phyloP scores from a whole-genome alignment of 352 stramenopile species.

The Pythium plurisporium region DNA sequence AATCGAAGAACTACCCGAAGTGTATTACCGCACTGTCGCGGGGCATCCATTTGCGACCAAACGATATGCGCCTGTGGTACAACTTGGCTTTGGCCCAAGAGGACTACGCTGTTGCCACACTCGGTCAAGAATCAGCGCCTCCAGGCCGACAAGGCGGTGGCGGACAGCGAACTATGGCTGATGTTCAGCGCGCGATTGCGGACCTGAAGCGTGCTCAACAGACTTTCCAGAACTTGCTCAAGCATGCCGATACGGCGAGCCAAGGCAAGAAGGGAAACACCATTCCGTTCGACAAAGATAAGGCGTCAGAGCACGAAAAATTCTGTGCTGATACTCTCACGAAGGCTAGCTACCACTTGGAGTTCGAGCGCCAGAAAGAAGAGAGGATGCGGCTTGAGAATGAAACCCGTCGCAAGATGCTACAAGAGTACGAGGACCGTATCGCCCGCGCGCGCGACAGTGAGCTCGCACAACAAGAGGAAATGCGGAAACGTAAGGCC shows the following conservation, averaged over 20 bases:
- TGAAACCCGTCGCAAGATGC: slow-evolving; percentile 72
- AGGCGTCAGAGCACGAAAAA: slow-evolving; percentile 83
- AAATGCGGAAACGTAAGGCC: slow-evolving; percentile 53
- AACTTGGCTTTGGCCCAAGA: slow-evolving; percentile 84
- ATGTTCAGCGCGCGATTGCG: slow-evolving; percentile 85
- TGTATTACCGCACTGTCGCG: slow-evolving; percentile 82
- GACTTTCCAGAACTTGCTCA: slow-evolving; percentile 79
- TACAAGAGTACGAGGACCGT: slow-evolving; percentile 78
- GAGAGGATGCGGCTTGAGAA: slow-evolving; percentile 81
- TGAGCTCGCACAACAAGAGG: slow-evolving; percentile 45
- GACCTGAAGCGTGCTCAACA: slow-evolving; percentile 80
- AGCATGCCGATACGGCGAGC: slow-evolving; percentile 47
- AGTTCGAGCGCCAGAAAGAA: slow-evolving; percentile 86
- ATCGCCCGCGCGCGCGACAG: slow-evolving; percentile 61
- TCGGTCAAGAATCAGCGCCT: slow-evolving; percentile 62
- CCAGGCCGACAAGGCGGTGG: slow-evolving; percentile 29
- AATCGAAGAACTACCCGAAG: slow-evolving; percentile 86
- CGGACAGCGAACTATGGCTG: slow-evolving; percentile 76
- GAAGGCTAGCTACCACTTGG: slow-evolving; percentile 86
- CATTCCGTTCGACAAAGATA: slow-evolving; percentile 83
- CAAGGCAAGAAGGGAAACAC: slow-evolving; percentile 60
- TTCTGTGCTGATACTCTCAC: slow-evolving; percentile 84
- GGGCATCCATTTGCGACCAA: slow-evolving; percentile 72
- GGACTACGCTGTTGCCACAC: slow-evolving; percentile 81
- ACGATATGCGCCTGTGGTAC: slow-evolving; percentile 81